Conservation (phyloP, 352 stramenopile species). For the Globisporangium rhizosaccharum region DNA sequence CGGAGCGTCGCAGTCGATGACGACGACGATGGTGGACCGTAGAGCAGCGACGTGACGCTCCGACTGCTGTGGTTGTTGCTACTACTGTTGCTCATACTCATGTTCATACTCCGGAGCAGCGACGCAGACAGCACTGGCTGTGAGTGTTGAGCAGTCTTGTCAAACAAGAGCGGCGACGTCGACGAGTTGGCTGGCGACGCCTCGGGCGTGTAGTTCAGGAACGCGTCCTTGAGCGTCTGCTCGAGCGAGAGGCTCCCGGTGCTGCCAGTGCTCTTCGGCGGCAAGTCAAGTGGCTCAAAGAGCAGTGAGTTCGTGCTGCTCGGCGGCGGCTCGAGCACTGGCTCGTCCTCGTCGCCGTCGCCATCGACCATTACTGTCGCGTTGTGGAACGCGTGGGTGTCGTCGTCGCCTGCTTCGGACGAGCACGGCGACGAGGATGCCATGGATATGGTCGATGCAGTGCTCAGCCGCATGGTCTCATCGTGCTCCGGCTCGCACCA, state of each 20-base stretch:
- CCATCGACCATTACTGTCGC: not conserved
- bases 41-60: too few relatives aligned
- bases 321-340: constrained; percentile 7
- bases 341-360: constrained; percentile 3
- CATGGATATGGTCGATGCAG: not conserved
- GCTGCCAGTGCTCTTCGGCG: constrained; percentile 9
- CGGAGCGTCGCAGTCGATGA: not conserved
- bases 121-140: not conserved
- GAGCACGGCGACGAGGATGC: not conserved
- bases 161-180: not conserved
- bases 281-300: constrained; percentile 14
- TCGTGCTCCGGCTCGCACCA: constrained; percentile 10
- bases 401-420: not conserved
- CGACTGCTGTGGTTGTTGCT: not conserved
- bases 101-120: not conserved
- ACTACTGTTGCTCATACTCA: not conserved
- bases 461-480: constrained; percentile 9
- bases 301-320: constrained; percentile 18
- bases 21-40: too few relatives aligned
- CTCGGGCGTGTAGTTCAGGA: constrained; percentile 19
- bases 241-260: constrained; percentile 13
- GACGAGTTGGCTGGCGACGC: constrained; percentile 8
- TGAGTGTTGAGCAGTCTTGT: not conserved
- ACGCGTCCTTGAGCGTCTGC: constrained; percentile 24
- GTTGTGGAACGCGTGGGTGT: not conserved